Conservation (phyloP, 106 monocot genomes). For the Phalaenopsis equestris region DNA sequence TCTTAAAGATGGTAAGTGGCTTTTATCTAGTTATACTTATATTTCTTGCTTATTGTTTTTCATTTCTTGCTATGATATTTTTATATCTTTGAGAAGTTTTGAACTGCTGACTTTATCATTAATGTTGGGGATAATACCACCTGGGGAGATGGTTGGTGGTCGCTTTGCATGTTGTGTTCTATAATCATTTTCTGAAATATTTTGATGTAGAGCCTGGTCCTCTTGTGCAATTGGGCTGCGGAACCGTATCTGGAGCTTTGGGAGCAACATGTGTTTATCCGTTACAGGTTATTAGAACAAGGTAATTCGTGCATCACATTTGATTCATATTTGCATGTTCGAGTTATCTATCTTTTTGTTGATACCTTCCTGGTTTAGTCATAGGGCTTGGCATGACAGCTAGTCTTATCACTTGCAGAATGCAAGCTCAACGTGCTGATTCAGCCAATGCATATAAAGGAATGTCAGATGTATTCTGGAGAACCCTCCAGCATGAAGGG, state of each 20-base stretch:
- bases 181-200: constrained; percentile 4
- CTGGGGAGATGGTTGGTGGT: neutral
- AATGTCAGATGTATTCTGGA: constrained; percentile 84
- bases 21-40: neutral
- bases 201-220: constrained; percentile 68
- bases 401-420: constrained; percentile 31
- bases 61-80: neutral
- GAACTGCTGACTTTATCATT: neutral
- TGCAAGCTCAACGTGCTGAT: constrained; percentile 70
- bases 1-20: constrained; percentile 59
- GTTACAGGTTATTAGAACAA: constrained; percentile 93
- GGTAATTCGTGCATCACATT: constrained; percentile 25
- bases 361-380: neutral
- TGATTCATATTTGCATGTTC: neutral
- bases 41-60: neutral
- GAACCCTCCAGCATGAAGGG: constrained; percentile 70
- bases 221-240: constrained; percentile 86
- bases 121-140: neutral
- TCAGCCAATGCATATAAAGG: constrained; percentile 46
- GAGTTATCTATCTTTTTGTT: neutral
- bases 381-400: neutral
- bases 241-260: constrained; percentile 86
- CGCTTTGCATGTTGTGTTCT: neutral
- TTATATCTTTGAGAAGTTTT: neutral
- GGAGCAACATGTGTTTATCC: constrained; percentile 97